Evolutionary conservation across 352 stramenopile species (phyloP).

Genomic region (Pythium guiyangense): DNA sequence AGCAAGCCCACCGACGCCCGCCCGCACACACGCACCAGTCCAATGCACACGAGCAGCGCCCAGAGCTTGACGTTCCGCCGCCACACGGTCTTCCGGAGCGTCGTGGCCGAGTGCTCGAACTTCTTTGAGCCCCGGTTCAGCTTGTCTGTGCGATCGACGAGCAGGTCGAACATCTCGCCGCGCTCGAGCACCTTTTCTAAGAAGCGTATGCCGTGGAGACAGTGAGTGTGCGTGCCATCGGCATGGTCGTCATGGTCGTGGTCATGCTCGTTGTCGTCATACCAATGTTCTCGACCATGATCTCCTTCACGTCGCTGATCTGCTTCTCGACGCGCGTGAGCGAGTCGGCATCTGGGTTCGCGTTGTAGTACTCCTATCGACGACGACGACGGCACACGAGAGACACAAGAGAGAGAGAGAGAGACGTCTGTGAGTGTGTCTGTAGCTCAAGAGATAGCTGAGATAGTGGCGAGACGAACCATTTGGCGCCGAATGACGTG

Average conservation of each 20-base stretch:
- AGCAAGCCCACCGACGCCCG: no score
- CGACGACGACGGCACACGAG: no score
- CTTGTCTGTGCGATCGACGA: constrained; percentile 91
- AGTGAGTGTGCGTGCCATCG: no score
- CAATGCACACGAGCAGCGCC: constrained; percentile 67
- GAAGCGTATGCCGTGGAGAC: no score
- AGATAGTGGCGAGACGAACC: constrained; percentile 23
- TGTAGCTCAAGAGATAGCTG: not conserved
- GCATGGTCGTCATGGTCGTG: no score
- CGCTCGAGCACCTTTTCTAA: constrained; percentile 98
- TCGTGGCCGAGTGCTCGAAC: constrained; percentile 91
- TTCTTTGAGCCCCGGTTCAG: constrained; percentile 96
- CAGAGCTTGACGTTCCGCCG: constrained; percentile 88
- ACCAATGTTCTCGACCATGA: constrained; percentile 99
- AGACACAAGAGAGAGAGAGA: not conserved
- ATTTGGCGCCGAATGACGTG: constrained; percentile 93
- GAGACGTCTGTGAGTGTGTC: not conserved
- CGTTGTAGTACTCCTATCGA: constrained; percentile 88
- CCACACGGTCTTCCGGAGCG: constrained; percentile 88
- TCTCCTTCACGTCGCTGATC: constrained; percentile 97
- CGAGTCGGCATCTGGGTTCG: constrained; percentile 89
- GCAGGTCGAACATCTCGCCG: constrained; percentile 98
- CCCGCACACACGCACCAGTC: constrained; percentile 54
- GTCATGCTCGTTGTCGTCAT: no score
- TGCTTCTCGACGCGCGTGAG: constrained; percentile 92